A percentile compares a stretch with the other conserved stretches of the same genome.
Evolutionary conservation across 176 grass and related monocot genomes (phyloP).

Genomic region (Oryza meridionalis): DNA sequence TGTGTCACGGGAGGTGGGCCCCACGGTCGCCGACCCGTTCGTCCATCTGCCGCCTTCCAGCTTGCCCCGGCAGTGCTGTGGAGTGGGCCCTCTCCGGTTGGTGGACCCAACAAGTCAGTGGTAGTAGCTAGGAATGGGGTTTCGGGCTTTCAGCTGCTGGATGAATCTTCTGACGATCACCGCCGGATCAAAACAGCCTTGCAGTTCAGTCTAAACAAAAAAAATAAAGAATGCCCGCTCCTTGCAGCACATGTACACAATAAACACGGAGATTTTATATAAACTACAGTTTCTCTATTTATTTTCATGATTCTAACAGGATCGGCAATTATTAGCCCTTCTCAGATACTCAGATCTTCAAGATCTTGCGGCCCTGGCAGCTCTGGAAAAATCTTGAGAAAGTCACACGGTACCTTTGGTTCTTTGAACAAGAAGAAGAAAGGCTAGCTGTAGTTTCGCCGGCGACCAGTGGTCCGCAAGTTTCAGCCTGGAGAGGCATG

Average conservation of each 20-base stretch:
- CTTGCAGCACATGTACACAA: not conserved
- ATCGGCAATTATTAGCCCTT: not conserved
- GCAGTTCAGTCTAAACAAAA: not conserved
- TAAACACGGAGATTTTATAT: not conserved
- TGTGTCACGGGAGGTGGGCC: not conserved
- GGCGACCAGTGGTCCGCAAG: not conserved
- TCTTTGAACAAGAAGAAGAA: not conserved
- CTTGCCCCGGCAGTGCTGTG: not conserved
- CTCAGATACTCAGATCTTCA: not conserved
- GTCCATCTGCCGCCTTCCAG: constrained; percentile 15
- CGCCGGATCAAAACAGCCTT: constrained; percentile 28
- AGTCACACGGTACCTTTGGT: not conserved
- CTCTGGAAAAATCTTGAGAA: not conserved
- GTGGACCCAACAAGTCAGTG: not conserved
- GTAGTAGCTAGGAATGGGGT: not conserved
- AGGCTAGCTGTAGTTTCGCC: not conserved
- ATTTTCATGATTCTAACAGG: not conserved
- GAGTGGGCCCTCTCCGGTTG: not conserved
- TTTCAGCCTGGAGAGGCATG: not conserved
- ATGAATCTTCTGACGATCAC: constrained; percentile 25
- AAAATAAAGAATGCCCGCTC: not conserved
- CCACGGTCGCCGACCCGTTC: not conserved
- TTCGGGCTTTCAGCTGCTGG: not conserved
- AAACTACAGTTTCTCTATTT: not conserved
- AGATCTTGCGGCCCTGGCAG: not conserved